These are phyloP conservation scores for Pestalotiopsis sp. DNA, from an alignment of 2,329 filamentous ascomycete species.

Conservation along the genomic window DNA sequence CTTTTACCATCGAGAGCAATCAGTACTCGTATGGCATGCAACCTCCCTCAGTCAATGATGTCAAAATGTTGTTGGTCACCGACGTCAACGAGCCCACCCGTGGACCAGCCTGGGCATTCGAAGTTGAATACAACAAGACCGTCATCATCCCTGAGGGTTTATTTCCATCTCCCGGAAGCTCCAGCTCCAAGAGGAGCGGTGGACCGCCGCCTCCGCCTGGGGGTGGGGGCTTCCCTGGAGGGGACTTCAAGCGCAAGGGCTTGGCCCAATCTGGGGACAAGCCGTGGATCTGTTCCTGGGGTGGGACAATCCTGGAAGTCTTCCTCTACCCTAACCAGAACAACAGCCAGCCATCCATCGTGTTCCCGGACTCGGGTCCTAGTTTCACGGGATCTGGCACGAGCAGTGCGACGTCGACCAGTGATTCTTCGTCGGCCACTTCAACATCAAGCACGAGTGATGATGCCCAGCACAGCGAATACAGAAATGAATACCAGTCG, in stretches of 20 bases:
- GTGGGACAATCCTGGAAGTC: constrained; percentile 55
- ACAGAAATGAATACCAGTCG: background rate
- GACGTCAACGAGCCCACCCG: constrained; percentile 50
- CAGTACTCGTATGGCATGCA: constrained; percentile 58
- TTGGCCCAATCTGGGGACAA: constrained; percentile 50
- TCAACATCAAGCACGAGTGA: background rate
- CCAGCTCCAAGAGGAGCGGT: constrained; percentile 2
- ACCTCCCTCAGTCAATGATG: constrained; percentile 45
- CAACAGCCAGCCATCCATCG: constrained; percentile 36
- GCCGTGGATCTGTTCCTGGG: constrained; percentile 64
- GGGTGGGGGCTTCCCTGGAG: constrained; percentile 15
- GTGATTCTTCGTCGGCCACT: background rate
- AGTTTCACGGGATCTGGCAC: background rate
- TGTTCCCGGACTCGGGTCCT: background rate
- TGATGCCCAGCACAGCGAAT: background rate
- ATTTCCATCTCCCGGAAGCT: constrained; percentile 1
- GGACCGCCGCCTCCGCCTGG: constrained; percentile 11
- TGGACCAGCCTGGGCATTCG: constrained; percentile 60
- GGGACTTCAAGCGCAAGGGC: constrained; percentile 41
- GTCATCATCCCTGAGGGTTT: constrained; percentile 50
- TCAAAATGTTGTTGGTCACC: constrained; percentile 51
- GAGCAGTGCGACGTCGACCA: background rate
- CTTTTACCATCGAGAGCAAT: constrained; percentile 35
- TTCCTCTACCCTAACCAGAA: constrained; percentile 61
- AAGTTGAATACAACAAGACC: constrained; percentile 57